Conservation (phyloP, 1,139 yeast species). For the Tardiomyces blankii region DNA sequence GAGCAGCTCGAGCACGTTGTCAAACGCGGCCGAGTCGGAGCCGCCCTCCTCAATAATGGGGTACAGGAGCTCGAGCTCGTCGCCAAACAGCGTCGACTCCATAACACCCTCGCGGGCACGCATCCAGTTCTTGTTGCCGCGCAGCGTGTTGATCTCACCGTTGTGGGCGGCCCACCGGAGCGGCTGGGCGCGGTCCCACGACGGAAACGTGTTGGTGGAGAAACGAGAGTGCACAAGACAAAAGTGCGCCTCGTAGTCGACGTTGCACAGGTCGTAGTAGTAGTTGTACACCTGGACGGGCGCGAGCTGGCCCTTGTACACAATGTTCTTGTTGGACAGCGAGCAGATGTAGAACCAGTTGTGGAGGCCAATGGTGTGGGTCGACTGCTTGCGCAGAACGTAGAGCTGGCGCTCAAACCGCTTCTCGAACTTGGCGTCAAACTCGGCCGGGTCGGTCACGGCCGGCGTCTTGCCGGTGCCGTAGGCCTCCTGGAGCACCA, state of each 20-base stretch:
- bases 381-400: slow-evolving; percentile 78
- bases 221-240: slow-evolving; percentile 95
- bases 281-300: slow-evolving; percentile 93
- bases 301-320: slow-evolving; percentile 94
- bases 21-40: slow-evolving; percentile 98
- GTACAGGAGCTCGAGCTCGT: slow-evolving; percentile 78
- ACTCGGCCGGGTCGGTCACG: slow-evolving; percentile 31
- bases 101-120: slow-evolving; percentile 96
- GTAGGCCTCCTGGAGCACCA: slow-evolving; percentile 53
- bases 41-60: slow-evolving; percentile 99
- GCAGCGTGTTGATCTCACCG: slow-evolving; percentile 93
- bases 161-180: slow-evolving; percentile 96
- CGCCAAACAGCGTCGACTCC: slow-evolving; percentile 80
- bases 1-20: slow-evolving; percentile 87
- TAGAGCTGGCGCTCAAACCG: slow-evolving; percentile 76
- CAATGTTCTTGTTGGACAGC: slow-evolving; percentile 76
- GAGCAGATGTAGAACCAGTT: slow-evolving; percentile 98
- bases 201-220: slow-evolving; percentile 96
- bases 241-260: slow-evolving; percentile 90
- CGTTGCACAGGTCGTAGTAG: slow-evolving; percentile 85
- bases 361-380: slow-evolving; percentile 85
- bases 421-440: slow-evolving; percentile 46
- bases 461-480: slow-evolving; percentile 29
- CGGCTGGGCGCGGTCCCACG: slow-evolving; percentile 99
- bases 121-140: slow-evolving; percentile 99